These are phyloP conservation scores for Paramecium sexaurelia DNA, from an alignment of 73 alveolate genomes.

Conservation along the genomic window DNA sequence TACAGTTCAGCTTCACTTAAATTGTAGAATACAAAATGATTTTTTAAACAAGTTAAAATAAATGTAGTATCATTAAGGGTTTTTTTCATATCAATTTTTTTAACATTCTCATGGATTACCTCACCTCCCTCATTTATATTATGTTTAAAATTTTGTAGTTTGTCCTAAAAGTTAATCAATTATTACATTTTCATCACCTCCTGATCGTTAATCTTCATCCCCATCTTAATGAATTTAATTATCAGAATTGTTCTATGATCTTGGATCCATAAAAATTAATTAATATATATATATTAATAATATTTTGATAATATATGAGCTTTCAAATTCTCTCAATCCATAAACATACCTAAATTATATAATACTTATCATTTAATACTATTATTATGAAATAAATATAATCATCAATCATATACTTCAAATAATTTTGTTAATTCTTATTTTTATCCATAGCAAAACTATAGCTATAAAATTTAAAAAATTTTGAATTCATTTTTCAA, in stretches of 20 bases:
- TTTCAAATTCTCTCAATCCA: background rate
- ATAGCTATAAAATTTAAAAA: no score
- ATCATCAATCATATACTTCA: background rate
- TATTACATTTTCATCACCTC: background rate
- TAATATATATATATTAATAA: background rate
- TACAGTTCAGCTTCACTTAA: conserved; percentile 61
- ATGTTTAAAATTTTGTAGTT: conserved; percentile 20
- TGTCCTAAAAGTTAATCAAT: background rate
- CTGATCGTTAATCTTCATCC: background rate
- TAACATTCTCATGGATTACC: conserved; percentile 61
- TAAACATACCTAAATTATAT: background rate
- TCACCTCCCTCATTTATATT: conserved; percentile 61
- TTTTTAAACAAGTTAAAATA: conserved; percentile 64
- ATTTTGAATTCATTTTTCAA: no score
- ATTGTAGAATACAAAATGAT: conserved; percentile 56
- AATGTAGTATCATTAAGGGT: conserved; percentile 64
- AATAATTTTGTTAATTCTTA: background rate
- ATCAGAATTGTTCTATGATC: conserved; percentile 15
- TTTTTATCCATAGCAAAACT: background rate
- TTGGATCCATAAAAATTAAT: conserved; percentile 7
- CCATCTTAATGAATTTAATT: background rate
- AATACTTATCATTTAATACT: background rate
- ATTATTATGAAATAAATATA: background rate
- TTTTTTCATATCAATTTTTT: conserved; percentile 51
- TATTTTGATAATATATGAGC: background rate